These are phyloP conservation scores for Boletus rex-veris DNA, from an alignment of 768 basidiomycete genomes.

Conservation along the genomic window DNA sequence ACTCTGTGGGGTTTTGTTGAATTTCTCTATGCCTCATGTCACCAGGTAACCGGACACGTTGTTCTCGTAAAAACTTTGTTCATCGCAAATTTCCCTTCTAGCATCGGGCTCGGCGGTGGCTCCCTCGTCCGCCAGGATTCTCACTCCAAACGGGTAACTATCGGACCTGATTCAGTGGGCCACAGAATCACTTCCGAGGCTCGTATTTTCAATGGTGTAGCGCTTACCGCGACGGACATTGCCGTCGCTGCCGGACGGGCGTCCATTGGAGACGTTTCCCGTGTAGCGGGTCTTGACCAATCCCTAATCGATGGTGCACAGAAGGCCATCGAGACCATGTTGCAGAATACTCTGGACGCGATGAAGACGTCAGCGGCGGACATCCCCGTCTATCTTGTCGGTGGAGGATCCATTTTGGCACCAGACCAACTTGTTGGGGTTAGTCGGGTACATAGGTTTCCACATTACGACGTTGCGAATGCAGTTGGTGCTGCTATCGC, in stretches of 20 bases:
- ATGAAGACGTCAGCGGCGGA: conserved; percentile 65
- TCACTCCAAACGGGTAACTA: conserved; percentile 38
- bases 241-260: conserved; percentile 40
- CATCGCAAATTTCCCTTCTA: conserved; percentile 19
- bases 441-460: conserved; percentile 46
- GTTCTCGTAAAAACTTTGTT: neutral
- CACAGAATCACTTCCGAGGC: conserved; percentile 49
- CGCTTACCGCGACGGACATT: conserved; percentile 61
- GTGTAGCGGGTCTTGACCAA: conserved; percentile 20
- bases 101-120: conserved; percentile 64
- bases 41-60: conserved; percentile 27
- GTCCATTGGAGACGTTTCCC: conserved; percentile 29
- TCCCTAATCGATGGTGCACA: conserved; percentile 35
- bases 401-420: conserved; percentile 61
- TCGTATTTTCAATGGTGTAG: conserved; percentile 52
- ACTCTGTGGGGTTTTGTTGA: conserved; percentile 57
- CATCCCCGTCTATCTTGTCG: conserved; percentile 58
- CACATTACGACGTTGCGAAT: conserved; percentile 55
- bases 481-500: conserved; percentile 56
- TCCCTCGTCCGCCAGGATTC: conserved; percentile 43
- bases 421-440: conserved; percentile 52
- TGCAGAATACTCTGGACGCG: conserved; percentile 50
- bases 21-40: conserved; percentile 60
- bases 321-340: conserved; percentile 38
- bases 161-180: conserved; percentile 68